These are phyloP conservation scores for Lomentospora prolificans DNA, from an alignment of 2,329 filamentous ascomycete genomes.

Conservation along the genomic window DNA sequence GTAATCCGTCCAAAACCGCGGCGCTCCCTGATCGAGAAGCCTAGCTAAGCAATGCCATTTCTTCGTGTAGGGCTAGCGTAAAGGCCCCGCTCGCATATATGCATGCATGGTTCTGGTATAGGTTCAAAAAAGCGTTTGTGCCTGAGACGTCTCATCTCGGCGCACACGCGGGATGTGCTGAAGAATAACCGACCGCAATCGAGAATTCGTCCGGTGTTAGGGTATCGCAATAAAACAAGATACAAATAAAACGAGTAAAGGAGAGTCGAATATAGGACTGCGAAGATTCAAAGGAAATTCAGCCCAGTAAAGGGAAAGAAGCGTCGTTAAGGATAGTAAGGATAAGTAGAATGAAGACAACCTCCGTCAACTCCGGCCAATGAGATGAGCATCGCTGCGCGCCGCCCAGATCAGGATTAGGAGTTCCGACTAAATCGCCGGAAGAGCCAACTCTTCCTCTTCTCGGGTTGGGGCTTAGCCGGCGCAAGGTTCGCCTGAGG, in stretches of 20 bases:
- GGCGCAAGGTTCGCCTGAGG: constrained; percentile 15
- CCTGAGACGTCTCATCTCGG: background rate
- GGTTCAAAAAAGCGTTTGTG: no score
- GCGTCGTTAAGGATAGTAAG: background rate
- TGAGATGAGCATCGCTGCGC: background rate
- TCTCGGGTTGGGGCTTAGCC: constrained; percentile 39
- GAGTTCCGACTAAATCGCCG: constrained; percentile 63
- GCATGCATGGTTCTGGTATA: no score
- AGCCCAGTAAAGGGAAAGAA: background rate
- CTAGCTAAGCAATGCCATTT: no score
- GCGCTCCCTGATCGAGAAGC: no score
- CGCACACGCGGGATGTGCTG: background rate
- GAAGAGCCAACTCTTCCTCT: constrained; percentile 86
- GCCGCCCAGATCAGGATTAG: constrained; percentile 17
- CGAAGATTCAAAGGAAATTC: background rate
- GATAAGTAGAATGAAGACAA: background rate
- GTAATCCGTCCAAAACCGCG: no score
- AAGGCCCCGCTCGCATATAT: no score
- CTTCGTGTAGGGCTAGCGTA: no score
- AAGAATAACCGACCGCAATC: constrained; percentile 2
- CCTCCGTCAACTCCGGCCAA: background rate
- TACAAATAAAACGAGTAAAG: background rate
- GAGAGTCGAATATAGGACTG: background rate
- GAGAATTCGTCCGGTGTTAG: background rate
- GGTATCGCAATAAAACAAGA: constrained; percentile 7